Evolutionary conservation across 768 basidiomycete genomes (phyloP), one percentile per base, ranked within the genome.

Genomic region (Tricholomella constricta): DNA sequence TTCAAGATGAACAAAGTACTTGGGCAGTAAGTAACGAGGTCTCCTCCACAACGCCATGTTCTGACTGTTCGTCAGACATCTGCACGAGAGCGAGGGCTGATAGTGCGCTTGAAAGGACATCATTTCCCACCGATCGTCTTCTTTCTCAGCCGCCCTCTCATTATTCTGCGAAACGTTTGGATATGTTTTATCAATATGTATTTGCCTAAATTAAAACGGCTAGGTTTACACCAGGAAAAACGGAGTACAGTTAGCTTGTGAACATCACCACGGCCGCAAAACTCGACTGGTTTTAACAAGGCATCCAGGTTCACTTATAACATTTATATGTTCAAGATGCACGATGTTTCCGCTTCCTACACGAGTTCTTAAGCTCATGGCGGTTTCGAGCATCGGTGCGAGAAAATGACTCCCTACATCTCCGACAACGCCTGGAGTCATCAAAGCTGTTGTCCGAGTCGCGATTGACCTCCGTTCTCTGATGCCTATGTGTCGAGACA

Each of bases 1-100:
- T 95, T 96, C 74, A 84, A 78, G 59, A 96, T 96, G 94, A 96
- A 95, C 78, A 93, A 95, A 70, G 79, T 88, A 23, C 73, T 96
- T 51, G 88, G 89, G 65, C 76, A 86, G 88, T 93, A 61, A 67
- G 80, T 72, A 6, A n/a, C 32, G 34, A 37, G 15, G 29, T 25
- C 51, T 38, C 37, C 31, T 38, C 12, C 14, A n/a, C 50, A 26
- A 41, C 9, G 32, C 25, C 17, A 42, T 15, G 43, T 34, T 43
- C 12, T 52, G n/a, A 23, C 17, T n/a, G 15, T 5, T 50, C 17
- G 48, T 20, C 23, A 74, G 73, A 55, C 72, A 76, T 57, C 65
- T 75, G 37, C 72, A 72, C 47, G 73, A 74, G 41, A 61, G 61
- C 47, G 69, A 71, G 23, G 60, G 54, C 46, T 62, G 48, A 52